Evolutionary conservation across 345 rosid species (phyloP).

Genomic region (Citrus reticulata): DNA sequence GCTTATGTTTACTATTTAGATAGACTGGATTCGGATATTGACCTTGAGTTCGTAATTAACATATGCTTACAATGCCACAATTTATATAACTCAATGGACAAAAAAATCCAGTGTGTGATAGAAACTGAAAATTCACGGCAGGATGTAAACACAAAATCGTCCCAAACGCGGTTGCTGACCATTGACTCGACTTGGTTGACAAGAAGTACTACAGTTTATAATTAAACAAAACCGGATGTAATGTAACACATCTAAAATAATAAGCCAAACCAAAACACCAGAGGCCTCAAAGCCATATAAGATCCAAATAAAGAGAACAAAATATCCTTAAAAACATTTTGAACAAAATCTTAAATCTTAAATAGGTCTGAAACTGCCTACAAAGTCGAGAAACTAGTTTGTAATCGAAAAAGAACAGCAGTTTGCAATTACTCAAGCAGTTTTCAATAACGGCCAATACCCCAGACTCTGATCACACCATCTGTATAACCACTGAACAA

Average conservation of each 20-base stretch:
- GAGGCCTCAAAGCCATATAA: slow-evolving; percentile 18
- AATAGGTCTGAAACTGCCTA: slow-evolving; percentile 14
- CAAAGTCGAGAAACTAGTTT: neutral
- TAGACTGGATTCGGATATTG: too few species aligned
- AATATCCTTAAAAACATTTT: slow-evolving; percentile 13
- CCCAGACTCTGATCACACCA: slow-evolving; percentile 98
- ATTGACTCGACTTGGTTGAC: too few species aligned
- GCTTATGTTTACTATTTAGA: too few species aligned
- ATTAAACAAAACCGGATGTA: neutral
- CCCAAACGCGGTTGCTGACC: too few species aligned
- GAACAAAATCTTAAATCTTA: slow-evolving; percentile 19
- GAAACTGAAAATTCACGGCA: too few species aligned
- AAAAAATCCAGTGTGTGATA: too few species aligned
- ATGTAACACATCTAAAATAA: slow-evolving; percentile 6
- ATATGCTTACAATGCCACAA: too few species aligned
- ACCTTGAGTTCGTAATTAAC: too few species aligned
- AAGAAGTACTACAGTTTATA: neutral
- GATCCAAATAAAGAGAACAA: slow-evolving; percentile 6
- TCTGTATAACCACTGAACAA: slow-evolving; percentile 94
- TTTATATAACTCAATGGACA: too few species aligned
- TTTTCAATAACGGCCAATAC: slow-evolving; percentile 68
- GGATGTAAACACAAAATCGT: too few species aligned
- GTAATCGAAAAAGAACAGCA: neutral
- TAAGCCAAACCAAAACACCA: slow-evolving; percentile 14
- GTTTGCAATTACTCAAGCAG: neutral